A percentile compares a stretch with the other conserved stretches of the same genome.
These are phyloP conservation scores for Vitis cinerea DNA, from an alignment of 164 flowering plant species.

Conservation along the genomic window DNA sequence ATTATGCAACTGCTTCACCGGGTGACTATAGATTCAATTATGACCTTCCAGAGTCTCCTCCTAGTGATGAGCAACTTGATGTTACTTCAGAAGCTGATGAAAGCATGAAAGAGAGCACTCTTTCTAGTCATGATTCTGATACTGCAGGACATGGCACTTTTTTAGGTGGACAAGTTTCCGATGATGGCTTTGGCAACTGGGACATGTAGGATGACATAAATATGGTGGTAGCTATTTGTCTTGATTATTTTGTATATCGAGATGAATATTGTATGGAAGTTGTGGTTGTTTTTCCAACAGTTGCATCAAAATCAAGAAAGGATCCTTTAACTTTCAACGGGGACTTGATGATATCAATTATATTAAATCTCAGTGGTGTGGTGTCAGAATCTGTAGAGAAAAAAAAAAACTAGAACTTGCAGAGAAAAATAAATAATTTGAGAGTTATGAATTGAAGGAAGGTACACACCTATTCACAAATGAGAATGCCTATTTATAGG, in stretches of 20 bases:
- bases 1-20: conserved; percentile 14
- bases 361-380: conserved; percentile 26
- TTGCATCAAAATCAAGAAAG: conserved; percentile 25
- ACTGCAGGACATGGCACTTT: conserved; percentile 29
- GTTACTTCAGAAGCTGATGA: conserved; percentile 32
- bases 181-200: conserved; percentile 17
- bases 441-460: too few relatives aligned
- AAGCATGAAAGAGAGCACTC: conserved; percentile 20
- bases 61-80: conserved; percentile 29
- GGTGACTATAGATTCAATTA: conserved; percentile 6
- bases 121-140: conserved; percentile 32
- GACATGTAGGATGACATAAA: conserved; percentile 39
- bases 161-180: conserved; percentile 14
- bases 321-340: conserved; percentile 20
- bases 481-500: too few relatives aligned
- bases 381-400: background rate
- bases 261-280: conserved; percentile 17
- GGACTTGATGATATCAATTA: conserved; percentile 27
- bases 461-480: too few relatives aligned
- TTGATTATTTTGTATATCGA: conserved; percentile 38
- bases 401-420: too few relatives aligned
- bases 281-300: conserved; percentile 19
- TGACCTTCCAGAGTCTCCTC: conserved; percentile 22
- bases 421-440: too few relatives aligned
- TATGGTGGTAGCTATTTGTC: conserved; percentile 30